Evolutionary conservation across 2,329 filamentous ascomycete genomes (phyloP).

Genomic region (Phoma sp.): DNA sequence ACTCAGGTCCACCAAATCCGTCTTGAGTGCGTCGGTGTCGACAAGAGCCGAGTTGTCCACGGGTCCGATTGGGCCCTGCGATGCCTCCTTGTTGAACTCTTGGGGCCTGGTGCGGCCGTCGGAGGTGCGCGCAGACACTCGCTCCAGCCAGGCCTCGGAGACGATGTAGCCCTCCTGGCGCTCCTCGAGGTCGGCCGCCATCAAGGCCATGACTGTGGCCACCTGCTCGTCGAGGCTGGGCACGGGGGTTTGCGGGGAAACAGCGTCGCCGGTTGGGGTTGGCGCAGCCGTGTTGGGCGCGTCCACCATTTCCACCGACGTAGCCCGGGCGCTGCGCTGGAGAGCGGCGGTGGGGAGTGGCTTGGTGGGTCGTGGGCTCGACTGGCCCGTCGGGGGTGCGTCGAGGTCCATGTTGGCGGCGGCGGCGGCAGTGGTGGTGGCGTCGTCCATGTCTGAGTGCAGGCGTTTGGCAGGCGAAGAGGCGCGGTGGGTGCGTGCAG

Average conservation of each 20-base stretch:
- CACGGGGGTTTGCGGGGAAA: slow-evolving; percentile 18
- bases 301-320: slow-evolving; percentile 55
- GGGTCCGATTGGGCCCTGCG: slow-evolving; percentile 72
- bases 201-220: slow-evolving; percentile 69
- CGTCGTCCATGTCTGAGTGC: slow-evolving; percentile 61
- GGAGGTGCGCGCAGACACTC: slow-evolving; percentile 44
- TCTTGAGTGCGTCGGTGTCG: slow-evolving; percentile 30
- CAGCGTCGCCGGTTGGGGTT: slow-evolving; percentile 25
- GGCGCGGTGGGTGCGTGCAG: slow-evolving; percentile 44
- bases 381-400: slow-evolving; percentile 21
- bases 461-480: slow-evolving; percentile 63
- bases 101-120: slow-evolving; percentile 50
- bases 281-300: slow-evolving; percentile 33
- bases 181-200: slow-evolving; percentile 65
- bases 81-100: slow-evolving; percentile 64
- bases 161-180: slow-evolving; percentile 80
- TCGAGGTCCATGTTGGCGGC: slow-evolving; percentile 47
- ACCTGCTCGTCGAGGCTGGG: slow-evolving; percentile 70
- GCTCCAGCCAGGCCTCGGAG: slow-evolving; percentile 77
- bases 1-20: slow-evolving; percentile 46
- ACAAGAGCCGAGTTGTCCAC: slow-evolving; percentile 85
- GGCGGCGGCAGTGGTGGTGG: slow-evolving; percentile 35
- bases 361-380: slow-evolving; percentile 37
- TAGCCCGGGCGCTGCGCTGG: slow-evolving; percentile 42
- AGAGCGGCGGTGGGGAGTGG: slow-evolving; percentile 25